Percentiles rank a stretch among this genome's conserved stretches.
These are phyloP conservation scores for Chrysoporthe puriensis DNA, from an alignment of 2,329 filamentous ascomycete genomes.

Conservation along the genomic window DNA sequence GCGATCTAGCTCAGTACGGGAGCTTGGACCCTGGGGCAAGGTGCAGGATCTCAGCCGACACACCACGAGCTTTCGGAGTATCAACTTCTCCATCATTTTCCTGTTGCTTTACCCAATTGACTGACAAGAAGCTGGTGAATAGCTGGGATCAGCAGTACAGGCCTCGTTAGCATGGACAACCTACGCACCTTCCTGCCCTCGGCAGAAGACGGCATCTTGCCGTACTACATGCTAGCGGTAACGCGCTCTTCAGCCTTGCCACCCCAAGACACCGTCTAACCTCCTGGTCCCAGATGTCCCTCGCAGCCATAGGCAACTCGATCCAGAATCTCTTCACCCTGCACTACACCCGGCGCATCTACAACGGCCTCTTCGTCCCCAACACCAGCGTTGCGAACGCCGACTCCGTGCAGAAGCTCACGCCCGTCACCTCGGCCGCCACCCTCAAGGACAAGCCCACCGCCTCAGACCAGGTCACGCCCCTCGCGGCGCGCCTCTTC, in stretches of 20 bases:
- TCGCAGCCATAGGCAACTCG: constrained; percentile 82
- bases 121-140: not conserved
- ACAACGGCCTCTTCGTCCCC: constrained; percentile 66
- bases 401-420: constrained; percentile 51
- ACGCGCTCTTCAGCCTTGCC: constrained; percentile 32
- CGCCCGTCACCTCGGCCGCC: constrained; percentile 51
- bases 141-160: not conserved
- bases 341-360: constrained; percentile 83
- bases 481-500: constrained; percentile 78
- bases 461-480: constrained; percentile 66
- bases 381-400: constrained; percentile 50
- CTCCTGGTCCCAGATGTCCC: constrained; percentile 64
- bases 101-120: not conserved
- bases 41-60: too few species aligned
- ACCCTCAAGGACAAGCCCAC: constrained; percentile 49
- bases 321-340: constrained; percentile 82
- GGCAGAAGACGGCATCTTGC: constrained; percentile 56
- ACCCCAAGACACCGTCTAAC: not conserved
- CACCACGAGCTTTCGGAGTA: not conserved
- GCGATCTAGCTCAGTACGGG: not conserved
- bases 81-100: not conserved
- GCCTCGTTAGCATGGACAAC: constrained; percentile 45
- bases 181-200: constrained; percentile 51
- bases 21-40: not conserved
- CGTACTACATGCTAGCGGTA: constrained; percentile 63